A percentile compares a stretch with the other conserved stretches of the same genome.
Conservation (phyloP, 2,329 filamentous ascomycete species). For the Neofusicoccum kwambonambiense region DNA sequence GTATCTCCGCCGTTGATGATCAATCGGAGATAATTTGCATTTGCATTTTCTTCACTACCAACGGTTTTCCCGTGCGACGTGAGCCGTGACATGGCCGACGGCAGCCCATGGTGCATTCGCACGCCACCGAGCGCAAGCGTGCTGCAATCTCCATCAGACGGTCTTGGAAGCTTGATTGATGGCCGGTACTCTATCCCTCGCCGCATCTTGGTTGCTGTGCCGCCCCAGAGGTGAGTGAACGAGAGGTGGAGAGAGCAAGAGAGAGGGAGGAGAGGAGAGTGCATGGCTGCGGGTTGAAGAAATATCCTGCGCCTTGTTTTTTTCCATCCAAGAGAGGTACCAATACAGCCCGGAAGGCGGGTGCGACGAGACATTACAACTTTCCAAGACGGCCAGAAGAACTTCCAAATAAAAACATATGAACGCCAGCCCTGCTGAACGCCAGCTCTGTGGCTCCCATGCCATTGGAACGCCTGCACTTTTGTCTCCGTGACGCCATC, state of each 20-base stretch:
- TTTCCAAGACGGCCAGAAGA: slow-evolving; percentile 21
- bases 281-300: neutral
- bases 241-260: neutral
- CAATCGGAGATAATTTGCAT: slow-evolving; percentile 36
- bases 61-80: slow-evolving; percentile 18
- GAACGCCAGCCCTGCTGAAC: slow-evolving; percentile 38
- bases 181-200: slow-evolving; percentile 10
- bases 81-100: slow-evolving; percentile 1
- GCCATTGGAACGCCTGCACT: slow-evolving; percentile 40
- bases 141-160: slow-evolving; percentile 9
- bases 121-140: slow-evolving; percentile 10
- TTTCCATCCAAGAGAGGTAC: slow-evolving; percentile 15
- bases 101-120: slow-evolving; percentile 7
- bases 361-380: slow-evolving; percentile 15
- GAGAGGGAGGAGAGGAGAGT: neutral
- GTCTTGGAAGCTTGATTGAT: slow-evolving; percentile 16
- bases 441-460: slow-evolving; percentile 37
- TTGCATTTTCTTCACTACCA: slow-evolving; percentile 25
- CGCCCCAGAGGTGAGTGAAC: neutral
- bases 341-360: slow-evolving; percentile 15
- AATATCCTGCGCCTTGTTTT: slow-evolving; percentile 10
- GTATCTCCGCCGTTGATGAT: slow-evolving; percentile 36
- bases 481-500: slow-evolving; percentile 40
- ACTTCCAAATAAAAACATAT: slow-evolving; percentile 33
- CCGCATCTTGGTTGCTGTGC: neutral